Evolutionary conservation across 2,329 filamentous ascomycete genomes (phyloP).

Genomic region (Penicillium crustosum): DNA sequence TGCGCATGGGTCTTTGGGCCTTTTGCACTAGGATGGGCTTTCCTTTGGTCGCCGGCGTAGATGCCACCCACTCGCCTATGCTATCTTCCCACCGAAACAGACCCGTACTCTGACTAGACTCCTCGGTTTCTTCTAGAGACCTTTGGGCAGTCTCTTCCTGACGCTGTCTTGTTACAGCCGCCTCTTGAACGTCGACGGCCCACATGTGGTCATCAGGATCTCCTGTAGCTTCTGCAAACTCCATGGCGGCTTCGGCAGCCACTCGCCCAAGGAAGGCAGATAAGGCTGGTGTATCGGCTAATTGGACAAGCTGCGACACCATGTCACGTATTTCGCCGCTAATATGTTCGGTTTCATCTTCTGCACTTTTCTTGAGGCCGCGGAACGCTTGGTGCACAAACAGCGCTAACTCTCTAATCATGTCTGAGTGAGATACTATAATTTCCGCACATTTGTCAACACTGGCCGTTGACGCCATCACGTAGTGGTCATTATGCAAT

Average conservation of each 20-base stretch:
- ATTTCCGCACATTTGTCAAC: constrained; percentile 33
- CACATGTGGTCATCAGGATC: constrained; percentile 41
- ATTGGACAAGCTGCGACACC: constrained; percentile 26
- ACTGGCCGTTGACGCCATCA: constrained; percentile 20
- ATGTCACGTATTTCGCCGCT: constrained; percentile 30
- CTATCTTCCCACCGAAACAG: constrained; percentile 56
- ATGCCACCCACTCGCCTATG: constrained; percentile 58
- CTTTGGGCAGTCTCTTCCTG: constrained; percentile 10
- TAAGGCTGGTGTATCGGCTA: constrained; percentile 24
- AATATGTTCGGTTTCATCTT: constrained; percentile 24
- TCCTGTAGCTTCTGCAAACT: constrained; percentile 40
- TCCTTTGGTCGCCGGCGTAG: constrained; percentile 43
- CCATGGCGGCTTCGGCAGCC: constrained; percentile 42
- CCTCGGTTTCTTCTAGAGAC: constrained; percentile 16
- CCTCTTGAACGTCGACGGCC: constrained; percentile 42
- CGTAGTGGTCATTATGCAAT: constrained; percentile 5
- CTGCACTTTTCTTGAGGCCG: constrained; percentile 30
- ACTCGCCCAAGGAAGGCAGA: constrained; percentile 36
- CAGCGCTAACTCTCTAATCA: constrained; percentile 36
- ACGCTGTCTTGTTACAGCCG: constrained; percentile 25
- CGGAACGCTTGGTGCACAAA: constrained; percentile 38
- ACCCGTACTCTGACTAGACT: constrained; percentile 20
- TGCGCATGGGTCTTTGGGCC: constrained; percentile 1
- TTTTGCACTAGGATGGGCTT: constrained; percentile 11
- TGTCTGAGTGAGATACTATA: constrained; percentile 31